phyloP scores from a whole-genome alignment of 306 rosid species.

The Glycine soja region DNA sequence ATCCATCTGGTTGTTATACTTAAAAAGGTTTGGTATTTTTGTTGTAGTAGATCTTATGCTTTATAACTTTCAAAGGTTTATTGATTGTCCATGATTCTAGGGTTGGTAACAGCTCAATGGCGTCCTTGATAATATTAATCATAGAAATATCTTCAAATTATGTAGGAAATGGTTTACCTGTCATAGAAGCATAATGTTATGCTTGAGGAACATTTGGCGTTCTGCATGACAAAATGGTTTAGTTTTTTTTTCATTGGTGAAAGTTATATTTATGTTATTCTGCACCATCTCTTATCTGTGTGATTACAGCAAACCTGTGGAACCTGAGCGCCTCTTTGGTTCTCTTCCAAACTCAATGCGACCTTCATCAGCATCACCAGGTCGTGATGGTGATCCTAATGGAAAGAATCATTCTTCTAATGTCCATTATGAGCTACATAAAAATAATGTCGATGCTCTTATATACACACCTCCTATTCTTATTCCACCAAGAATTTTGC shows the following conservation, averaged over 20 bases:
- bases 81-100: constrained; percentile 10
- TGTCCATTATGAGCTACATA: constrained; percentile 60
- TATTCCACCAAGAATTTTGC: constrained; percentile 78
- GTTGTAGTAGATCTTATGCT: neutral
- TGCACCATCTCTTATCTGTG: constrained; percentile 18
- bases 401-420: constrained; percentile 58
- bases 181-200: neutral
- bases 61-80: neutral
- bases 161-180: constrained; percentile 6
- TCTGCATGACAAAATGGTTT: neutral
- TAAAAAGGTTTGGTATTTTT: neutral
- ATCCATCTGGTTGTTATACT: neutral
- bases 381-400: constrained; percentile 55
- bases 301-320: constrained; percentile 84
- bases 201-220: neutral
- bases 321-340: constrained; percentile 86
- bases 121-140: constrained; percentile 2
- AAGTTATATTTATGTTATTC: constrained; percentile 7
- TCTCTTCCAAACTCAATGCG: constrained; percentile 80
- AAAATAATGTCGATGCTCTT: constrained; percentile 60
- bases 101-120: constrained; percentile 10
- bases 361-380: constrained; percentile 84
- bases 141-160: neutral
- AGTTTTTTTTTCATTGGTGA: neutral
- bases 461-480: constrained; percentile 79